Evolutionary conservation across 306 rosid species (phyloP), one percentile per base, ranked within the genome.

Genomic region (Cercis canadensis): DNA sequence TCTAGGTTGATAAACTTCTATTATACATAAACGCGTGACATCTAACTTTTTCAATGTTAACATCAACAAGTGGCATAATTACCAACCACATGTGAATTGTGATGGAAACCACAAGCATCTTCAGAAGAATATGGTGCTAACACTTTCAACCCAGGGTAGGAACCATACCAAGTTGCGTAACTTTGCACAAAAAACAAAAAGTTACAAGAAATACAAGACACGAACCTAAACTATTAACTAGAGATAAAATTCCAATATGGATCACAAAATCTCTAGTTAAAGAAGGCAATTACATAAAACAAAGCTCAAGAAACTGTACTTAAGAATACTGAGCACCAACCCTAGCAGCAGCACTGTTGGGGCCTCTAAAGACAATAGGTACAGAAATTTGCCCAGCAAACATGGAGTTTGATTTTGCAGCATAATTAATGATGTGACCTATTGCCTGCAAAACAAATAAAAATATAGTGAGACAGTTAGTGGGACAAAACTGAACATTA

Each of bases 281-380:
- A 15, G 5, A 16, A 54, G 50, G 51, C 32, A n/a, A 58, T 33
- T 52, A 21, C 21, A 41, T 70, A 57, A 32, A 52, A 56, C 19
- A 80, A 69, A 73, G 67, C 51, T 7, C 7, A 29, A 60, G 52
- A 67, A 80, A 62, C 71, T 83, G 47, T 89, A 94, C 97, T 8
- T 91, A 97, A 86, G 99, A 94, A 81, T 94, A 97, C 82, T 94
- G 99, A 43, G 99, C 99, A 80, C 97, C 99, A 77, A 94, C 99
- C 51, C 99, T 97, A 66, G 99, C 90, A 70, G 99, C 99, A 67
- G 99, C 99, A 72, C 99, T 97, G 51, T 91, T 94, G 68, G 99
- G 99, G 65, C 99, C 99, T 84, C 99, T 89, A 69, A 94, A 94
- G 67, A 94, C 99, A 62, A 94, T 91, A 43, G 99, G 97, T 39